Evolutionary conservation across 441 rosid genomes (phyloP), one percentile per base, ranked within the genome.

Genomic region (Viola pubescens): DNA sequence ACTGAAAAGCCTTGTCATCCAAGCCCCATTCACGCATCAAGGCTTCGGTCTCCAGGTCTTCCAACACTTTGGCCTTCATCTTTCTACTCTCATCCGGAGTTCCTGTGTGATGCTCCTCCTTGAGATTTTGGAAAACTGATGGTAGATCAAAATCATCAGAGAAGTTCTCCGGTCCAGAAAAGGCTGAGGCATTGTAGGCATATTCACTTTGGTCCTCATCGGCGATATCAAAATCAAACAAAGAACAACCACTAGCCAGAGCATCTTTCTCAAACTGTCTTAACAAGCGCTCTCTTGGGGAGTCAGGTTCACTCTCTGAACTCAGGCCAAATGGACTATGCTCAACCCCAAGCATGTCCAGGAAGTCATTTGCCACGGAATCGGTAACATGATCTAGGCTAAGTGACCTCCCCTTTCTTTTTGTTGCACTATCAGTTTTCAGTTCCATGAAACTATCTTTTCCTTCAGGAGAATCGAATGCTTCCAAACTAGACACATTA

Each of bases 11-110:
- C 52, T 80, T 76, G 60, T 87, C 97, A 63, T 87, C 77, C 85
- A 92, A 73, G 49, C 98, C 97, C 95, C 94, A 92, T 61, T 85
- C 84, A 49, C 71, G 87, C 98, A 89, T 89, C 68, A 92, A 78
- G 60, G 92, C 81, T 75, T 84, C 92, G 1, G 92, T 79, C 74
- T 92, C 98, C 60, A 87, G 62, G 71, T 71, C 90, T 75, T 87
- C 98, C 77, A 92, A 75, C 62, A 77, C 47, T 58, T 81, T 79
- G 57, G 88, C 94, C 72, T 79, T 81, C 38, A 70, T 79, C 71
- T 74, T 75, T 69, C 77, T 66, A 58, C 61, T 75, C 61, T 48
- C 65, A 52, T 64, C 70, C 56, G 73, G 77, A 71, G 70, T 70
- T 74, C 62, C 77, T 71, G 66, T 67, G 67, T 66, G 76, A 67